Evolutionary conservation across 148 eudicot species (phyloP).

Genomic region (Vaccinium macrocarpon): DNA sequence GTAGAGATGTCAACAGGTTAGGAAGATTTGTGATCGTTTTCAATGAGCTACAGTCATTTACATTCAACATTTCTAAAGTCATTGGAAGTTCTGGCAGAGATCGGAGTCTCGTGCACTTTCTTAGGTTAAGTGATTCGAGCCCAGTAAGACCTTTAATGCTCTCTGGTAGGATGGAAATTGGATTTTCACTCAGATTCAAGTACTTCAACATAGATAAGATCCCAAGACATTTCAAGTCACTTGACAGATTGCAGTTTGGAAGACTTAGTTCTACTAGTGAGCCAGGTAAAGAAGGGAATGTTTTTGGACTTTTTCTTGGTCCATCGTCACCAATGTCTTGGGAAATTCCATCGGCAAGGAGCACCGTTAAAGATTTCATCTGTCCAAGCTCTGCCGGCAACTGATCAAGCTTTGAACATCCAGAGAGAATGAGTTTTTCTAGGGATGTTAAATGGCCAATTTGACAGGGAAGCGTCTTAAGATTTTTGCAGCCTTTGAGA

Average conservation of each 20-base stretch:
- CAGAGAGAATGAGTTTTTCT: constrained; percentile 6
- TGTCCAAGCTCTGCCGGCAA: neutral
- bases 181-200: constrained; percentile 1
- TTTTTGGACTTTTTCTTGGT: too few species aligned
- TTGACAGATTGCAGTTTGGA: neutral
- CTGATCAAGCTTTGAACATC: constrained; percentile 13
- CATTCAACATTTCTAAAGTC: neutral
- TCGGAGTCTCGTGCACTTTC: neutral
- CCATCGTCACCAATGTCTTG: too few species aligned
- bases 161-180: neutral
- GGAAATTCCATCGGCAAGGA: constrained; percentile 3
- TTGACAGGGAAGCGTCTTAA: too few species aligned
- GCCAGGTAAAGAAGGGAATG: neutral
- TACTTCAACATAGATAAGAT: neutral
- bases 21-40: neutral
- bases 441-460: constrained; percentile 1
- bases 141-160: constrained; percentile 1
- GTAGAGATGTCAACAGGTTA: neutral
- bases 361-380: neutral
- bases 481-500: too few species aligned
- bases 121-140: neutral
- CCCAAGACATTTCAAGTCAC: neutral
- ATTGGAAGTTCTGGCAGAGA: neutral
- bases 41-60: neutral
- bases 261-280: constrained; percentile 7